Percentiles rank a stretch among this genome's conserved stretches.
Conservation (phyloP, 495 filamentous ascomycete species). For the Lophiotrema nucula region DNA sequence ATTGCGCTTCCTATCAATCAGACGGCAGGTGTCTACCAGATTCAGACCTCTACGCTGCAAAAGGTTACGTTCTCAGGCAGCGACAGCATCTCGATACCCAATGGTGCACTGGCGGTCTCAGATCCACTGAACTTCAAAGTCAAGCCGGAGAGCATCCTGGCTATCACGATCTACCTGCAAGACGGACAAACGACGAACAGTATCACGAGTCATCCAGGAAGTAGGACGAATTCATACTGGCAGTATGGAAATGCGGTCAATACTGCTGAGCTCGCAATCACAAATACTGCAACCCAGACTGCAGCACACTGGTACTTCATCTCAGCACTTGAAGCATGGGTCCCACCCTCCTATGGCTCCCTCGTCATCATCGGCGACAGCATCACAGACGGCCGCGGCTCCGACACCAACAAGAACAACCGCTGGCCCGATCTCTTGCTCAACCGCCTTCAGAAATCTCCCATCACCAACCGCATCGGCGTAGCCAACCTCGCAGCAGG, state of each 20-base stretch:
- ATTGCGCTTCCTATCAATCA: conserved; percentile 54
- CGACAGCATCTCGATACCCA: conserved; percentile 53
- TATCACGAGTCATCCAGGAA: conserved; percentile 67
- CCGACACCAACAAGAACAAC: conserved; percentile 62
- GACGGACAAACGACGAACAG: conserved; percentile 55
- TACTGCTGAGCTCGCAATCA: not conserved
- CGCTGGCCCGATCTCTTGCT: conserved; percentile 67
- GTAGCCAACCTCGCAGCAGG: conserved; percentile 73
- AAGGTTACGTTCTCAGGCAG: conserved; percentile 58
- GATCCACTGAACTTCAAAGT: conserved; percentile 61
- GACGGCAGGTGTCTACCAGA: conserved; percentile 51
- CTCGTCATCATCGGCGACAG: conserved; percentile 69
- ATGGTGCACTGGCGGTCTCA: conserved; percentile 58
- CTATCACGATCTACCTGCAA: conserved; percentile 58
- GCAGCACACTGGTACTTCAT: conserved; percentile 54
- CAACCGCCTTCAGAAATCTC: conserved; percentile 51
- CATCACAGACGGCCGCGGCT: conserved; percentile 70
- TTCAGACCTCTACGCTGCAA: conserved; percentile 51
- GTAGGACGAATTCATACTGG: conserved; percentile 66
- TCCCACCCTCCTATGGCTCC: conserved; percentile 44
- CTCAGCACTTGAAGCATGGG: conserved; percentile 59
- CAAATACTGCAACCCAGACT: not conserved
- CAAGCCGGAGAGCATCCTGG: conserved; percentile 50
- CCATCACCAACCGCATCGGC: conserved; percentile 49
- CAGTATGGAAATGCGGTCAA: conserved; percentile 51